A percentile compares a stretch with the other conserved stretches of the same genome.
Conservation (phyloP, 805 yeast genomes). For the Wickerhamiella kurtzmanii region DNA sequence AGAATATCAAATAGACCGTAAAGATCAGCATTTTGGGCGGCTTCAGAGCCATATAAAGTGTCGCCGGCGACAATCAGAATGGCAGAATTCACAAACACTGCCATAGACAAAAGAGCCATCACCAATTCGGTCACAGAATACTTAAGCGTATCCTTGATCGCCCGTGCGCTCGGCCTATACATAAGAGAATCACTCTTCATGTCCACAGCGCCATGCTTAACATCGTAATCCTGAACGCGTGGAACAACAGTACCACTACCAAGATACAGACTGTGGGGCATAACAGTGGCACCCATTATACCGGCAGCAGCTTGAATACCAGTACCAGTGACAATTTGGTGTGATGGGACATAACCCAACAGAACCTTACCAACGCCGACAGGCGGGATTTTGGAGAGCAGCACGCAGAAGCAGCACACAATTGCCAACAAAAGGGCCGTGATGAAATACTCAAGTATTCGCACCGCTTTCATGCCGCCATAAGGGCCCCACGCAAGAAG, state of each 20-base stretch:
- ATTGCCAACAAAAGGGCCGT: slow-evolving; percentile 66
- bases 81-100: slow-evolving; percentile 75
- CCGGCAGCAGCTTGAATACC: slow-evolving; percentile 76
- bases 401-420: slow-evolving; percentile 71
- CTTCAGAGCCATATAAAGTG: slow-evolving; percentile 55
- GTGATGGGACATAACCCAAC: slow-evolving; percentile 50
- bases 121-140: slow-evolving; percentile 62
- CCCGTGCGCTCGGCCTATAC: slow-evolving; percentile 60
- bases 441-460: slow-evolving; percentile 74
- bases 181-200: slow-evolving; percentile 27
- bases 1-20: slow-evolving; percentile 62
- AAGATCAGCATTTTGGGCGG: slow-evolving; percentile 60
- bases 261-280: slow-evolving; percentile 83
- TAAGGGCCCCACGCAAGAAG: slow-evolving; percentile 78
- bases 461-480: slow-evolving; percentile 62
- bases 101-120: slow-evolving; percentile 60
- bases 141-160: slow-evolving; percentile 58
- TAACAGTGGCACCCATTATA: slow-evolving; percentile 83
- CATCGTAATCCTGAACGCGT: slow-evolving; percentile 65
- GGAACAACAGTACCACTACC: slow-evolving; percentile 88
- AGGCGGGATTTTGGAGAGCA: slow-evolving; percentile 52
- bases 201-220: slow-evolving; percentile 39
- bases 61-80: slow-evolving; percentile 74
- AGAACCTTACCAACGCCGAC: slow-evolving; percentile 46
- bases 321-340: slow-evolving; percentile 37